These are phyloP conservation scores for Hyaloscypha finlandica DNA, from an alignment of 495 filamentous ascomycete genomes.

Conservation along the genomic window DNA sequence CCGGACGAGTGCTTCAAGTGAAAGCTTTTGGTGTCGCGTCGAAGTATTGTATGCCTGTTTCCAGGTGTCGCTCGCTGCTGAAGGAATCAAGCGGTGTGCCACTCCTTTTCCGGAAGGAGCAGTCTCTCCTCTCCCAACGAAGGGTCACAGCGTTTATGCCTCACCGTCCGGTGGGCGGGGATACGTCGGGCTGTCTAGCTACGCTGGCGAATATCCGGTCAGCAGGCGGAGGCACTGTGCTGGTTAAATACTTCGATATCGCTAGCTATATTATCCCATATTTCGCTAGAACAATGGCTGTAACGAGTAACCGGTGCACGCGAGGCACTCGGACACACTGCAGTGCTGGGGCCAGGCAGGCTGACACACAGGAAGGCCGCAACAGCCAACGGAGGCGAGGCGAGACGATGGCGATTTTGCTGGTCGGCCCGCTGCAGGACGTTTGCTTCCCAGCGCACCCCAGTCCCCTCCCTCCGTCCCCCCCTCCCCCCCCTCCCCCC, in stretches of 20 bases:
- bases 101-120: background rate
- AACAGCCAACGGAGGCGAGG: background rate
- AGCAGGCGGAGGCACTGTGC: background rate
- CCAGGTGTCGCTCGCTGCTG: background rate
- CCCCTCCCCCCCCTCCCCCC: background rate
- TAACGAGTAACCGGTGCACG: no score
- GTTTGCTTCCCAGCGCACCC: slow-evolving; percentile 10
- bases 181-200: background rate
- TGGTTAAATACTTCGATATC: background rate
- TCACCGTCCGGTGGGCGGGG: background rate
- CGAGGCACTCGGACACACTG: background rate
- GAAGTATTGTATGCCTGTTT: background rate
- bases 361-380: background rate
- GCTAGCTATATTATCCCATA: background rate
- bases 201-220: background rate
- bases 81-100: background rate
- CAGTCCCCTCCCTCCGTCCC: background rate
- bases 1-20: background rate
- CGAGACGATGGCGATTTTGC: slow-evolving; percentile 8
- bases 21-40: background rate
- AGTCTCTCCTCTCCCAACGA: background rate
- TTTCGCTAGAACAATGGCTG: no score
- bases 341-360: background rate
- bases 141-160: background rate
- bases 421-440: slow-evolving; percentile 33